Evolutionary conservation across 1,139 yeast species (phyloP).

Genomic region (Zygoascus meyerae): DNA sequence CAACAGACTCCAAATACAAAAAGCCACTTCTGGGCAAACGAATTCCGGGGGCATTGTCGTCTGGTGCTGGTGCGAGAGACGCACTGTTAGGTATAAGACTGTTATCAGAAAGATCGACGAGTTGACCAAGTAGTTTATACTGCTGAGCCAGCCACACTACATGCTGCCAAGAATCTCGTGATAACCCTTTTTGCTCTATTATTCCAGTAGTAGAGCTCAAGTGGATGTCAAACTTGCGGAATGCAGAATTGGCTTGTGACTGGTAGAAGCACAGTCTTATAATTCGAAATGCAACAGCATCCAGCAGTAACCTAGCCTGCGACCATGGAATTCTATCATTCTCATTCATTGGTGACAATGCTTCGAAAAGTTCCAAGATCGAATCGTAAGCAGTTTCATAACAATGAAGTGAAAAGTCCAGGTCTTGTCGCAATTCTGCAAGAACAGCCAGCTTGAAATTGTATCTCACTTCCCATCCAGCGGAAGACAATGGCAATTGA

Average conservation of each 20-base stretch:
- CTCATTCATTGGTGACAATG: constrained; percentile 19
- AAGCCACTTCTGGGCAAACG: constrained; percentile 46
- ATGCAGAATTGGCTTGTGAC: constrained; percentile 54
- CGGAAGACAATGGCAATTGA: constrained; percentile 25
- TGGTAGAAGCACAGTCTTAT: constrained; percentile 57
- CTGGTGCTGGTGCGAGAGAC: constrained; percentile 30
- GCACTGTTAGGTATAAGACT: constrained; percentile 38
- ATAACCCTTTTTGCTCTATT: constrained; percentile 24
- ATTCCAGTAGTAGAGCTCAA: constrained; percentile 41
- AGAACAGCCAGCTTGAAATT: constrained; percentile 45
- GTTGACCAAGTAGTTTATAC: constrained; percentile 52
- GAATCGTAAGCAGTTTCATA: constrained; percentile 47
- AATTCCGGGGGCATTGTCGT: constrained; percentile 28
- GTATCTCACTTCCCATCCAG: constrained; percentile 46
- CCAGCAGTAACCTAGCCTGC: constrained; percentile 47
- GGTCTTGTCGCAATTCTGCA: constrained; percentile 43
- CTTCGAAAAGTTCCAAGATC: constrained; percentile 37
- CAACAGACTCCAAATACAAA: constrained; percentile 39
- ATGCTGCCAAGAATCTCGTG: constrained; percentile 27
- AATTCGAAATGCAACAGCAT: constrained; percentile 57
- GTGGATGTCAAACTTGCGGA: constrained; percentile 61
- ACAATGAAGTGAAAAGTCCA: constrained; percentile 43
- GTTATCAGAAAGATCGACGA: constrained; percentile 44
- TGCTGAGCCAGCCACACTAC: constrained; percentile 40
- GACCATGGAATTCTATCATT: constrained; percentile 33